phyloP scores from a whole-genome alignment of 2,329 filamentous ascomycete genomes.

The Verticillium klebahnii region DNA sequence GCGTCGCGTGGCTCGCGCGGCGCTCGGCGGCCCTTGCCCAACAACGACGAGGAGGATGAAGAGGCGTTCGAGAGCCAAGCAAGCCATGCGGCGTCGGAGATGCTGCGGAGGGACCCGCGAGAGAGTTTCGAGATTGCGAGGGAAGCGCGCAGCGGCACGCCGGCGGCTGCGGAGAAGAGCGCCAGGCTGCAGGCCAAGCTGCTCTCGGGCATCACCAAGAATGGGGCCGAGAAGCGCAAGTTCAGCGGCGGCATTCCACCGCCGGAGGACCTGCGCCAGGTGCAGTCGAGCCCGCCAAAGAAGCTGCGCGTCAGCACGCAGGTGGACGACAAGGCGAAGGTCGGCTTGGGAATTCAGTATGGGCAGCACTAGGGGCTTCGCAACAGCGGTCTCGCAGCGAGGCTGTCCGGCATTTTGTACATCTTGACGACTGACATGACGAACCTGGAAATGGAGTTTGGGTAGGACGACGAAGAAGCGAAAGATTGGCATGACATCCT shows the following conservation, averaged over 20 bases:
- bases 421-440: neutral
- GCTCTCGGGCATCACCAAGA: slow-evolving; percentile 39
- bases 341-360: slow-evolving; percentile 52
- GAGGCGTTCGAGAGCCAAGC: slow-evolving; percentile 71
- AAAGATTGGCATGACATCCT: neutral
- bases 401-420: neutral
- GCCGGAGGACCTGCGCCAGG: slow-evolving; percentile 26
- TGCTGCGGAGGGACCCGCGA: slow-evolving; percentile 60
- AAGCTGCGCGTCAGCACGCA: slow-evolving; percentile 40
- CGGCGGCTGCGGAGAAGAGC: slow-evolving; percentile 38
- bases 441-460: neutral
- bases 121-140: slow-evolving; percentile 47
- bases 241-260: slow-evolving; percentile 28
- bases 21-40: slow-evolving; percentile 13
- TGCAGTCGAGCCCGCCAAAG: slow-evolving; percentile 44
- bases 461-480: neutral
- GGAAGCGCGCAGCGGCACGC: slow-evolving; percentile 36
- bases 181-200: slow-evolving; percentile 48
- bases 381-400: neutral
- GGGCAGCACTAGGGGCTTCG: slow-evolving; percentile 12
- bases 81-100: slow-evolving; percentile 69
- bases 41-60: slow-evolving; percentile 44
- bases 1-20: slow-evolving; percentile 16
- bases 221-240: slow-evolving; percentile 47
- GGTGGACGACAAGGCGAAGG: slow-evolving; percentile 26